These are phyloP conservation scores for Globisporangium splendens DNA, from an alignment of 352 stramenopile species.

Conservation along the genomic window DNA sequence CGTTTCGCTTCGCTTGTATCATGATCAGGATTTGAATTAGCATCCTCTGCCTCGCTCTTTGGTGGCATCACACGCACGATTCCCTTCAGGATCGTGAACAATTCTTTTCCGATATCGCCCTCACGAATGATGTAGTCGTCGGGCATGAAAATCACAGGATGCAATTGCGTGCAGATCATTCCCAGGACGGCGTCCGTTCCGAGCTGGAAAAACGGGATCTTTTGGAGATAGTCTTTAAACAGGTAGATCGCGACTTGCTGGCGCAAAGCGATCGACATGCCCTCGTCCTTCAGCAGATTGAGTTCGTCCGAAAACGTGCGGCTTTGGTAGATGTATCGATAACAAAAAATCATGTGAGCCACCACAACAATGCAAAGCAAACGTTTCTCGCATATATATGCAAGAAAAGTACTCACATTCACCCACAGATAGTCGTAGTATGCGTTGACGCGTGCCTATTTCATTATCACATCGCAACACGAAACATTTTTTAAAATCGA, in stretches of 20 bases:
- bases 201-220: conserved; percentile 70
- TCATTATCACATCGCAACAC: too few species aligned
- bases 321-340: conserved; percentile 19
- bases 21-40: conserved; percentile 6
- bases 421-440: conserved; percentile 78
- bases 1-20: too few species aligned
- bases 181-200: conserved; percentile 53
- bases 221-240: conserved; percentile 66
- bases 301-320: conserved; percentile 57
- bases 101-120: conserved; percentile 59
- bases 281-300: conserved; percentile 50
- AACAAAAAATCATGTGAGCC: too few species aligned
- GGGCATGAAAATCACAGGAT: conserved; percentile 64
- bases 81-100: conserved; percentile 75
- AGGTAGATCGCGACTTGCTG: conserved; percentile 66
- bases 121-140: conserved; percentile 63
- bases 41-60: conserved; percentile 36
- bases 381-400: too few species aligned
- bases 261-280: conserved; percentile 56
- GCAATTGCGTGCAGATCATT: conserved; percentile 72
- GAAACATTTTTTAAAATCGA: too few species aligned
- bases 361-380: not conserved
- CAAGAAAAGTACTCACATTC: conserved; percentile 28
- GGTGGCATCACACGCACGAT: conserved; percentile 57
- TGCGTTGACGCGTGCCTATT: conserved; percentile 39